Percentiles rank a stretch among this genome's conserved stretches.
phyloP scores from a whole-genome alignment of 2,329 filamentous ascomycete genomes.

The Stemphylium lycopersici region DNA sequence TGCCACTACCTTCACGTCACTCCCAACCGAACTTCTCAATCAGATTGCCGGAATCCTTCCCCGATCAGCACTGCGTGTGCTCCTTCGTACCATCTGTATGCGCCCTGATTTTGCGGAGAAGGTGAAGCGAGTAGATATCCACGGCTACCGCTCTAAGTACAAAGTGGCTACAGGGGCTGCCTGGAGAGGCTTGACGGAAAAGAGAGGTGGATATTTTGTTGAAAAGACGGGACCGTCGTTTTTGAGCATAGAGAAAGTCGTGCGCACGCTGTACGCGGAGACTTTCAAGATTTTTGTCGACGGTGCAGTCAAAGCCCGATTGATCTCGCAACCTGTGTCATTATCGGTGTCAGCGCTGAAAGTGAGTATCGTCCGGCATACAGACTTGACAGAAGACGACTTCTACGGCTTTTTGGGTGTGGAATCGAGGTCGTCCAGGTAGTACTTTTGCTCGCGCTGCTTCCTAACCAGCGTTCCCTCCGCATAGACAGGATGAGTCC shows the following conservation, averaged over 20 bases:
- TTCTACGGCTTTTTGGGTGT: background rate
- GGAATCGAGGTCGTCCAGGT: conserved; percentile 4
- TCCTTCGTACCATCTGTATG: conserved; percentile 4
- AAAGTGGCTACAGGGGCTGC: conserved; percentile 3
- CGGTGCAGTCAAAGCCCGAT: background rate
- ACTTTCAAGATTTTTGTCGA: background rate
- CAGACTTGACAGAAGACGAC: background rate
- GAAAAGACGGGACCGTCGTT: background rate
- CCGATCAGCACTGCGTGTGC: background rate
- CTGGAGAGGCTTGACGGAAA: background rate
- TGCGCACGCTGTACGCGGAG: background rate
- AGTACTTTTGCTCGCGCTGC: background rate
- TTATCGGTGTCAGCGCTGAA: background rate
- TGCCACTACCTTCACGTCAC: background rate
- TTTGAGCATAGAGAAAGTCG: background rate
- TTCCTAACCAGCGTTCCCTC: background rate
- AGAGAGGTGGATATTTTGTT: background rate
- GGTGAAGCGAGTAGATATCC: conserved; percentile 11
- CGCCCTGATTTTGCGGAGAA: conserved; percentile 1
- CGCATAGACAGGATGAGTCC: background rate
- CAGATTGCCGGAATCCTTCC: background rate
- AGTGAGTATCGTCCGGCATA: conserved; percentile 4
- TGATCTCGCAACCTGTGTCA: background rate
- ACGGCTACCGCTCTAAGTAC: conserved; percentile 17
- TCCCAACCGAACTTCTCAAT: conserved; percentile 4